Percentiles rank a stretch among this genome's conserved stretches.
Conservation (phyloP, 305 asterid genomes). For the Fraxinus floribunda region DNA sequence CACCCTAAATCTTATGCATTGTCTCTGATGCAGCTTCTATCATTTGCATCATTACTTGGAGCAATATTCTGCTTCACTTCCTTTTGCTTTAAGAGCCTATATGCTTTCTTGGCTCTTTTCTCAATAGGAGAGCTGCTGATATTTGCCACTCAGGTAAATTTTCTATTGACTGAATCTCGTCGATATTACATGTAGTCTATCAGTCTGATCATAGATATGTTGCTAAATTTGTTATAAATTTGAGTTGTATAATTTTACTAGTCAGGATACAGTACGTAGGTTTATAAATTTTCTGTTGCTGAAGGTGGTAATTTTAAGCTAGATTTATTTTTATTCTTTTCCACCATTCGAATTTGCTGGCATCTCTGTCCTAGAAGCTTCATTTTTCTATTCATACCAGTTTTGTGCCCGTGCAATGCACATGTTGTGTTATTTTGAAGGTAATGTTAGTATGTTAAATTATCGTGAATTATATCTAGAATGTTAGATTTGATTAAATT, state of each 20-base stretch:
- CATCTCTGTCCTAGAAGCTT: not conserved
- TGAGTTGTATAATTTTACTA: not conserved
- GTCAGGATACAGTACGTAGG: not conserved
- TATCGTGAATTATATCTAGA: no score
- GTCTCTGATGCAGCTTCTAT: slow-evolving; percentile 60
- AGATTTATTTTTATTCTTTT: not conserved
- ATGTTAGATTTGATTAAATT: no score
- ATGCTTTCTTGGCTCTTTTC: slow-evolving; percentile 58
- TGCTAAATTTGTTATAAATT: not conserved
- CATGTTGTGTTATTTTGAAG: no score
- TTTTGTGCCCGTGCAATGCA: no score
- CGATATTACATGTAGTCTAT: not conserved
- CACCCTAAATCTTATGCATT: not conserved
- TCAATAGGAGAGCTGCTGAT: slow-evolving; percentile 79
- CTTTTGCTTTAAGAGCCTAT: slow-evolving; percentile 73
- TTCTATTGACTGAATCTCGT: slow-evolving; percentile 3
- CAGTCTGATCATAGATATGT: not conserved
- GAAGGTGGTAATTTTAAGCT: not conserved
- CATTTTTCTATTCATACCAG: not conserved
- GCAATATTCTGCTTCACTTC: slow-evolving; percentile 83
- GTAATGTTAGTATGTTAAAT: no score
- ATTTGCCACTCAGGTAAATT: slow-evolving; percentile 84
- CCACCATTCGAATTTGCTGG: not conserved
- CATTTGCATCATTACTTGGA: slow-evolving; percentile 69
- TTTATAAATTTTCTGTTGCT: not conserved